Percentiles rank a stretch among this genome's conserved stretches.
These are phyloP conservation scores for Castanea sativa DNA, from an alignment of 306 rosid genomes.

Conservation along the genomic window DNA sequence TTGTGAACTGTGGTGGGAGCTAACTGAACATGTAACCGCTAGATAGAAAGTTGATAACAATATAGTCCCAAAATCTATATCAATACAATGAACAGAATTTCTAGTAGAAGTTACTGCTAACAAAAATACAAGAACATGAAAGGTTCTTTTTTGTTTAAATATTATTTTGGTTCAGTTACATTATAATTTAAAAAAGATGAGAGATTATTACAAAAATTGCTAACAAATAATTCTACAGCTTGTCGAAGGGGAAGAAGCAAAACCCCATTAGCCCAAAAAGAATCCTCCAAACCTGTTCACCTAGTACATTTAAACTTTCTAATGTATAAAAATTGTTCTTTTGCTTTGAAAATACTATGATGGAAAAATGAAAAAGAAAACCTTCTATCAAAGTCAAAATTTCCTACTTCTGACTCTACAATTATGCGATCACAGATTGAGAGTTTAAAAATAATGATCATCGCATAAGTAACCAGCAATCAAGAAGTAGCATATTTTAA, in stretches of 20 bases:
- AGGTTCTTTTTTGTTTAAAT: conserved; percentile 2
- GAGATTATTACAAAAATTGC: conserved; percentile 64
- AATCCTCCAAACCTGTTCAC: conserved; percentile 48
- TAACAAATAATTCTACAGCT: conserved; percentile 53
- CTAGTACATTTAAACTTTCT: conserved; percentile 55
- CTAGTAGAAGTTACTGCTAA: background rate
- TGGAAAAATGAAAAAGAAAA: conserved; percentile 25
- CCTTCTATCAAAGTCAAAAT: conserved; percentile 62
- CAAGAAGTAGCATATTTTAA: conserved; percentile 65
- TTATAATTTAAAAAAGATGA: conserved; percentile 38
- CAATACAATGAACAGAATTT: background rate
- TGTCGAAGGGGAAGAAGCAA: conserved; percentile 44
- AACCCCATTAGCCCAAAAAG: conserved; percentile 62
- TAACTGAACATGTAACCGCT: no score
- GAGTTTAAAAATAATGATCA: conserved; percentile 36
- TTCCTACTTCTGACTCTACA: conserved; percentile 73
- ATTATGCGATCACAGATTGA: conserved; percentile 41
- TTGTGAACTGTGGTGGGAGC: no score
- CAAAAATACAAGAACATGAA: background rate
- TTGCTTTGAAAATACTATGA: conserved; percentile 46
- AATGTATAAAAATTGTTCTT: conserved; percentile 53
- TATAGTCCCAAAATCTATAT: background rate
- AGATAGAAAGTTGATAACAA: no score
- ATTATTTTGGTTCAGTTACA: conserved; percentile 40
- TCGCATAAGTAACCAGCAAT: conserved; percentile 40